phyloP scores from a whole-genome alignment of 148 eudicot genomes.

The Dianthus caryophyllus region DNA sequence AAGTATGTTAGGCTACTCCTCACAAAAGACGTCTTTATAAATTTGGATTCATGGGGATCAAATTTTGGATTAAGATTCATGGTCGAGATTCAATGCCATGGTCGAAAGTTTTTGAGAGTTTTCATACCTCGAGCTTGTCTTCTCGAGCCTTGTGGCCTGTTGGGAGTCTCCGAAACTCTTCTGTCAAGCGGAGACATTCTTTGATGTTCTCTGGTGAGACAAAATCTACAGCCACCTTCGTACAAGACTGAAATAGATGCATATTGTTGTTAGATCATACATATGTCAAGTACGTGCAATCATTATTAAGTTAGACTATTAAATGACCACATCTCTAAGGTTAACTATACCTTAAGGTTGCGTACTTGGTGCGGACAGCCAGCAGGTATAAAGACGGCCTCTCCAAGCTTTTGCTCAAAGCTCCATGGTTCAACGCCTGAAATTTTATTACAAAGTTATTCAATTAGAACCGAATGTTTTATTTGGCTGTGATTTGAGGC shows the following conservation, averaged over 20 bases:
- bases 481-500: too few relatives aligned
- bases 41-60: neutral
- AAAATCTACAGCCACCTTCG: slow-evolving; percentile 88
- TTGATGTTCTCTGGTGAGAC: slow-evolving; percentile 83
- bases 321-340: neutral
- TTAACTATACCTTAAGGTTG: slow-evolving; percentile 53
- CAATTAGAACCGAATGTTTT: too few relatives aligned
- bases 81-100: too few relatives aligned
- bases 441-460: neutral
- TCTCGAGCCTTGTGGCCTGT: slow-evolving; percentile 67
- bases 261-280: too few relatives aligned
- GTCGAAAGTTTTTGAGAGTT: too few relatives aligned
- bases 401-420: slow-evolving; percentile 81
- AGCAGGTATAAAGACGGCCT: slow-evolving; percentile 96
- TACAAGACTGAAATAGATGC: slow-evolving; percentile 57
- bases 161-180: slow-evolving; percentile 75
- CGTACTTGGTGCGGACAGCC: slow-evolving; percentile 98
- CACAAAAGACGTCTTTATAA: neutral
- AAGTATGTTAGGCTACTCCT: neutral
- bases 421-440: slow-evolving; percentile 86
- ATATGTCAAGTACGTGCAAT: too few relatives aligned
- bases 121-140: slow-evolving; percentile 85
- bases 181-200: slow-evolving; percentile 71
- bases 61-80: too few relatives aligned
- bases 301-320: neutral